Evolutionary conservation across 345 rosid species (phyloP).

Genomic region (Ricinus communis): DNA sequence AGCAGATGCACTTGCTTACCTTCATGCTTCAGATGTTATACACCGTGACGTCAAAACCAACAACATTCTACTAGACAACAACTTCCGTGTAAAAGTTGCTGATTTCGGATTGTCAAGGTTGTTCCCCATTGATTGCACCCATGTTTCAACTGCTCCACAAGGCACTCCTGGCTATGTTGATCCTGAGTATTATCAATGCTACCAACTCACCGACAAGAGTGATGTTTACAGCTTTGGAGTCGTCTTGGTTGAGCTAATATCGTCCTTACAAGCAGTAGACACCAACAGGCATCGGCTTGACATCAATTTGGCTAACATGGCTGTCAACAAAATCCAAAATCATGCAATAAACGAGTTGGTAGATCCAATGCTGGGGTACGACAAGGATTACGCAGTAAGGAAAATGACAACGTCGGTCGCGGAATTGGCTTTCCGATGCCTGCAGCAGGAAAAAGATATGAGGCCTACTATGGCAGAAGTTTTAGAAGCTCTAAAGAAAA

Average conservation of each 20-base stretch:
- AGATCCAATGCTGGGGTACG: conserved; percentile 66
- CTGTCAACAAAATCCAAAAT: conserved; percentile 63
- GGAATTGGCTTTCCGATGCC: conserved; percentile 71
- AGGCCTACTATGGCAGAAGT: conserved; percentile 84
- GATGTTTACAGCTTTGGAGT: conserved; percentile 96
- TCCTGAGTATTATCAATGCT: conserved; percentile 82
- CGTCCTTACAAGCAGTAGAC: conserved; percentile 70
- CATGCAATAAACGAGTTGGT: conserved; percentile 61
- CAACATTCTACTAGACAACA: conserved; percentile 71
- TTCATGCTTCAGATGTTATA: conserved; percentile 62
- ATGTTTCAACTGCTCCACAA: conserved; percentile 90
- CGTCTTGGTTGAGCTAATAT: conserved; percentile 67
- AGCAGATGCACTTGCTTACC: conserved; percentile 67
- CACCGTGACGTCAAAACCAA: conserved; percentile 89
- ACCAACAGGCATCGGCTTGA: conserved; percentile 60
- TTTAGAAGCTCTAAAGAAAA: conserved; percentile 42
- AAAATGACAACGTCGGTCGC: conserved; percentile 51
- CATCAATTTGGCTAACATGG: conserved; percentile 77
- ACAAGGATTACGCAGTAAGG: conserved; percentile 38
- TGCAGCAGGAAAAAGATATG: conserved; percentile 72
- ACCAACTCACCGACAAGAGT: conserved; percentile 73
- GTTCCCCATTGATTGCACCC: conserved; percentile 71
- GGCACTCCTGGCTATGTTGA: conserved; percentile 96
- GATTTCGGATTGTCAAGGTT: conserved; percentile 89
- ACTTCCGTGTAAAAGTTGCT: conserved; percentile 73